Evolutionary conservation across 148 eudicot species (phyloP), one percentile per base, ranked within the genome.

Genomic region (Fagopyrum tataricum): DNA sequence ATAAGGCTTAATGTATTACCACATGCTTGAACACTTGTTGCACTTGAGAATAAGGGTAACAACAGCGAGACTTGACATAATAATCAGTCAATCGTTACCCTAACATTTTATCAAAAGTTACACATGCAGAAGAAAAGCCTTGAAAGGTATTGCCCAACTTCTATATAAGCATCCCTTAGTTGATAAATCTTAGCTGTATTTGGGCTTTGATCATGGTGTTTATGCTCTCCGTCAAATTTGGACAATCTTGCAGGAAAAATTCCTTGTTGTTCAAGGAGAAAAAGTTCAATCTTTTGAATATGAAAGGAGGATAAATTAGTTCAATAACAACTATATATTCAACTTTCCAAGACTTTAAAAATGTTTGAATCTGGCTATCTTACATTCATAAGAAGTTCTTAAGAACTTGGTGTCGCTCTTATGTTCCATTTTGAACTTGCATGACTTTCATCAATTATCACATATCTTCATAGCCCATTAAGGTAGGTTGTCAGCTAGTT

Each of bases 21-120:
- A 92, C 97, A 70, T 92, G 97, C 87, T 92, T 90, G 79, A 92
- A 90, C 40, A 92, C 96, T 83, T 92, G 97, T 78, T 92, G 97
- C 67, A 92, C 87, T 77, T 88, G 93, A n/a, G 97, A 92, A 67
- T 92, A 90, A 77, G 97, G 97, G 81, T 92, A 96, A 82, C 88
- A 86, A 70, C 96, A 92, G 71, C 97, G 97, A 53, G 96, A 90
- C 81, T 90, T 88, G 69, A 92, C 96, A 75, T 92, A 92, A 83
- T 92, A 88, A 78, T 92, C 88, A 55, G 97, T 85, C 82, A 92
- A 92, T 74, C 78, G 81, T 70, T 85, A 90, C 20, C 96, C 88
- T 74, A 92, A 87, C 26, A 96, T 88, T 81, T 92, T 92, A 77
- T 92, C 97, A 77, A 92, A 87, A 90, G 31, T 88, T 81, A 81